Percentiles rank a stretch among this genome's conserved stretches.
Conservation (phyloP, 2,329 filamentous ascomycete genomes). For the Sclerotinia spermophila region DNA sequence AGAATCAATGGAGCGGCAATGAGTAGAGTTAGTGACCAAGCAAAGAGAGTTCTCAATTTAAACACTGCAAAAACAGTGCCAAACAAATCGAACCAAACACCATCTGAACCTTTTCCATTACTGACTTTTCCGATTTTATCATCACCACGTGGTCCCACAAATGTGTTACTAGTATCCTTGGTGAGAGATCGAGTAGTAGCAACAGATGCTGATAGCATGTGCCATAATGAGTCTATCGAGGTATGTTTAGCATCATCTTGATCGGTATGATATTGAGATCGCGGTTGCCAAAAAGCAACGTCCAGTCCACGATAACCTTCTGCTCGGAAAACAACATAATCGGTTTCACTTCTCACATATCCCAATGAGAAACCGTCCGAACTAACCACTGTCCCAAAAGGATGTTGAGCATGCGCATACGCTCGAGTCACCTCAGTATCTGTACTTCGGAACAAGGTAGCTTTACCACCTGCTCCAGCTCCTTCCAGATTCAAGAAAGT, state of each 20-base stretch:
- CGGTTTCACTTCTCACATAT: constrained; percentile 79
- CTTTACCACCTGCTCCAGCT: constrained; percentile 84
- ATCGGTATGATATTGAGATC: constrained; percentile 84
- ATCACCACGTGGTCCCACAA: constrained; percentile 56
- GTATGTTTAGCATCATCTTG: constrained; percentile 83
- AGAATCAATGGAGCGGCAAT: constrained; percentile 74
- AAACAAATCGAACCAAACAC: constrained; percentile 93
- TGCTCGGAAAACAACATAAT: constrained; percentile 79
- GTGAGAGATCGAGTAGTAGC: constrained; percentile 70
- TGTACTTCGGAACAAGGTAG: constrained; percentile 81
- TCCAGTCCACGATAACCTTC: constrained; percentile 85
- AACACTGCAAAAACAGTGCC: constrained; percentile 77
- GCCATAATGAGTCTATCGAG: constrained; percentile 71
- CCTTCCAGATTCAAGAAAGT: constrained; percentile 95
- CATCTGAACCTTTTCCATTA: constrained; percentile 63
- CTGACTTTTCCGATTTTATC: constrained; percentile 57
- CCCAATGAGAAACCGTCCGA: constrained; percentile 80
- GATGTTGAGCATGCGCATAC: constrained; percentile 67
- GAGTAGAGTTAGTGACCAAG: constrained; percentile 78
- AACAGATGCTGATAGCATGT: constrained; percentile 86
- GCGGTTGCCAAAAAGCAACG: constrained; percentile 83
- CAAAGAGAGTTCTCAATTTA: constrained; percentile 77
- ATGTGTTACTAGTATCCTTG: constrained; percentile 61
- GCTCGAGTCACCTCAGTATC: constrained; percentile 81
- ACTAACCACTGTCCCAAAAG: constrained; percentile 79